These are phyloP conservation scores for Diaporthe humulicola DNA, from an alignment of 2,329 filamentous ascomycete species.

Conservation along the genomic window DNA sequence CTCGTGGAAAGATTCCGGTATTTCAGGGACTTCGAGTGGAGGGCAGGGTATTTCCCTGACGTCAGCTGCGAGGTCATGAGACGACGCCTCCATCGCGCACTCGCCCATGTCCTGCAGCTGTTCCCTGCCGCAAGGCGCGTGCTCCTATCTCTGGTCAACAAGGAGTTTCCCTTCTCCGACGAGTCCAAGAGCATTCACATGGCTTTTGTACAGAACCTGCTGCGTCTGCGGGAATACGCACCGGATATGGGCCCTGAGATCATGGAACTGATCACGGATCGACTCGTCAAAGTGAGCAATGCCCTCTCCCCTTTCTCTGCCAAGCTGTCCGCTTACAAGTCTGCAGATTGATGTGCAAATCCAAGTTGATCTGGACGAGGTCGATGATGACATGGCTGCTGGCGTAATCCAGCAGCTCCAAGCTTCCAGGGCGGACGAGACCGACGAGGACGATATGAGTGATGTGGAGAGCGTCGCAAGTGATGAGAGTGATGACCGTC, in stretches of 20 bases:
- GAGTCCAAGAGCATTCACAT: constrained; percentile 85
- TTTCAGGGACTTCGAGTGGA: constrained; percentile 60
- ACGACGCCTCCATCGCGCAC: constrained; percentile 79
- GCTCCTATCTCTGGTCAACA: constrained; percentile 75
- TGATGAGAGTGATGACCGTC: constrained; percentile 73
- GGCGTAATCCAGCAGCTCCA: constrained; percentile 72
- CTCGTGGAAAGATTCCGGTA: constrained; percentile 82
- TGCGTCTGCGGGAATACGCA: constrained; percentile 82
- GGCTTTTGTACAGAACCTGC: constrained; percentile 88
- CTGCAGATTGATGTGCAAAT: constrained; percentile 88
- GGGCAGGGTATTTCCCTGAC: constrained; percentile 65
- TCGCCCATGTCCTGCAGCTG: constrained; percentile 82
- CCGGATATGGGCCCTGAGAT: constrained; percentile 84
- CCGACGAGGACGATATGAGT: constrained; percentile 67
- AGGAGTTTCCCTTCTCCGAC: constrained; percentile 81
- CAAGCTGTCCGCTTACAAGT: constrained; percentile 27
- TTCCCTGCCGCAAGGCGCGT: constrained; percentile 83
- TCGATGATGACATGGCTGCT: constrained; percentile 89
- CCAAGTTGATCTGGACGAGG: constrained; percentile 91
- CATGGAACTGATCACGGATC: constrained; percentile 84
- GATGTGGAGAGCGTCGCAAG: constrained; percentile 80
- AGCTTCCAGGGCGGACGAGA: constrained; percentile 55
- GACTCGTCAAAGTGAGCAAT: constrained; percentile 75
- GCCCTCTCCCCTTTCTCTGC: not conserved
- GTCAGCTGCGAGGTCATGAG: constrained; percentile 77